Conservation (phyloP, 768 basidiomycete species). For the Russula griseocarnosa region DNA sequence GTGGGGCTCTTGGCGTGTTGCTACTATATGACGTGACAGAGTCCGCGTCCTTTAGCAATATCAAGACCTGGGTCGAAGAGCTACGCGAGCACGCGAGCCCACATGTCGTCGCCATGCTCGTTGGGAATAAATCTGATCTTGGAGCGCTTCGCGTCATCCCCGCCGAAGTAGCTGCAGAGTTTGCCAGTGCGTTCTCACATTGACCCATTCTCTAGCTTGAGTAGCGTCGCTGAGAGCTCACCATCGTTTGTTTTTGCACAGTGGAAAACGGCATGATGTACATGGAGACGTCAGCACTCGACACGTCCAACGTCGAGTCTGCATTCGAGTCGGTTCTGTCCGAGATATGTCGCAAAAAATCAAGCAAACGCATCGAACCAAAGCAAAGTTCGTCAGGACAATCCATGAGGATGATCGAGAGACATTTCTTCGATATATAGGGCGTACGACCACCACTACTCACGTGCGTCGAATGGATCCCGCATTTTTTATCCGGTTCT, state of each 20-base stretch:
- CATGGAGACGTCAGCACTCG: conserved; percentile 99
- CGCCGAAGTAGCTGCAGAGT: conserved; percentile 93
- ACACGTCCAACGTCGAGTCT: conserved; percentile 95
- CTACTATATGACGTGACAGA: conserved; percentile 94
- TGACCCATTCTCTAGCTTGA: not conserved
- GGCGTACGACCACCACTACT: not conserved
- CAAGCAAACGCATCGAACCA: conserved; percentile 89
- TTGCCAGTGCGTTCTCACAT: conserved; percentile 64
- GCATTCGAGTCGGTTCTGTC: conserved; percentile 97
- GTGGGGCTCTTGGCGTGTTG: conserved; percentile 89
- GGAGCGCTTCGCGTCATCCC: conserved; percentile 94
- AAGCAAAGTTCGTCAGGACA: conserved; percentile 33
- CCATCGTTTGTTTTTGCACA: not conserved
- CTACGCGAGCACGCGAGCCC: conserved; percentile 90
- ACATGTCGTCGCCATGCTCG: conserved; percentile 92
- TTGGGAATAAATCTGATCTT: conserved; percentile 99
- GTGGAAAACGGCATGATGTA: conserved; percentile 90
- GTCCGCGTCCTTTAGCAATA: conserved; percentile 89
- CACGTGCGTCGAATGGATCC: too few relatives aligned
- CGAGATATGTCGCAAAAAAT: conserved; percentile 96
- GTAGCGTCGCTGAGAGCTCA: not conserved
- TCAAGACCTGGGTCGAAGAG: conserved; percentile 95
- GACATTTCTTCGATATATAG: conserved; percentile 16
- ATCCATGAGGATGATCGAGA: conserved; percentile 6
- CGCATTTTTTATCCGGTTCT: too few relatives aligned